Percentiles rank a stretch among this genome's conserved stretches.
phyloP scores from a whole-genome alignment of 768 basidiomycete genomes.

The Nevesoporus exiguus region DNA sequence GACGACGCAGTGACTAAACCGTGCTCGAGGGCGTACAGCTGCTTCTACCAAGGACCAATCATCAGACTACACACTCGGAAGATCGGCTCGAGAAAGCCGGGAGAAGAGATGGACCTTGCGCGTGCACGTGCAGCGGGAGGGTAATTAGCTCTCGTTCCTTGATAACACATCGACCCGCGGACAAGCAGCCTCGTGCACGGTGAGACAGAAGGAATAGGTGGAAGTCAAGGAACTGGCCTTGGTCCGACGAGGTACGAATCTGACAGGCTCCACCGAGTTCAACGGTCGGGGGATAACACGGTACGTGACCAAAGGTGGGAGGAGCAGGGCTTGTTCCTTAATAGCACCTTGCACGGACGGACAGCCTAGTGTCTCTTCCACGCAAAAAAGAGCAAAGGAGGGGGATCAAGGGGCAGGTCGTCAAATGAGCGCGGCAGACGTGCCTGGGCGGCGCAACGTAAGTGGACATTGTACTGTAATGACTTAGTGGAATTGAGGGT shows the following conservation, averaged over 20 bases:
- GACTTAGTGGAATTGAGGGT: too few species aligned
- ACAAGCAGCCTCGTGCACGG: too few species aligned
- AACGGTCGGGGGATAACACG: too few species aligned
- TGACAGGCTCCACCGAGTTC: too few species aligned
- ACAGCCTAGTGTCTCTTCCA: not conserved
- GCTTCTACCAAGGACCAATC: not conserved
- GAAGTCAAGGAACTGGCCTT: too few species aligned
- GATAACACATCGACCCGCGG: too few species aligned
- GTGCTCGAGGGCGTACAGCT: not conserved
- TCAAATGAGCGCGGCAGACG: too few species aligned
- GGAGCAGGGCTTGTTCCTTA: not conserved
- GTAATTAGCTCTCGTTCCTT: not conserved
- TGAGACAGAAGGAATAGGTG: too few species aligned
- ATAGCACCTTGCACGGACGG: not conserved
- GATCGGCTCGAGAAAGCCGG: not conserved
- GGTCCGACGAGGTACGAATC: too few species aligned
- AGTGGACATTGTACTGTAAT: not conserved
- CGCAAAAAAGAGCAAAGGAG: not conserved
- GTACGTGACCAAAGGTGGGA: not conserved
- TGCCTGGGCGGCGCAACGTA: not conserved
- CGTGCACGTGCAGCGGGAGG: not conserved
- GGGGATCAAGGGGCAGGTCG: not conserved
- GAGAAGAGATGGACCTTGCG: not conserved
- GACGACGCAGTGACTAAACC: too few species aligned
- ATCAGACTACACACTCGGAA: not conserved